Conservation (phyloP, 768 basidiomycete genomes). For the Mycena floridula region DNA sequence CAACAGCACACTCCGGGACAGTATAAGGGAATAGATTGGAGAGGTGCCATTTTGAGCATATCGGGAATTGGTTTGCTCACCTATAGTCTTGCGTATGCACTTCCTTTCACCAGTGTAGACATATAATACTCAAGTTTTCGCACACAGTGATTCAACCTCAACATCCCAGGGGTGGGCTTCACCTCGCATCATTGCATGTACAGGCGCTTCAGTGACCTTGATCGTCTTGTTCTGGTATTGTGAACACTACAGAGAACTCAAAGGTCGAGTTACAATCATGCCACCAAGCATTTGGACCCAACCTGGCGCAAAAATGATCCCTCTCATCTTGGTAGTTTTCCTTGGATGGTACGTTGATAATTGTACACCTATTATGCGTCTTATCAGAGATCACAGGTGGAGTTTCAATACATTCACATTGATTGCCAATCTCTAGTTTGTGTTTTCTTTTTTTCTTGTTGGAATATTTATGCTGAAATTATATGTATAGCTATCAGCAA, state of each 20-base stretch:
- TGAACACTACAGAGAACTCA: conserved; percentile 17
- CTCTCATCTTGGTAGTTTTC: conserved; percentile 18
- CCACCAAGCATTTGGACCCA: conserved; percentile 22
- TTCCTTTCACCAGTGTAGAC: too few relatives aligned
- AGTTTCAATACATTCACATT: conserved; percentile 22
- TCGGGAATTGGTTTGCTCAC: conserved; percentile 20
- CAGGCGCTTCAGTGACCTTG: conserved; percentile 14
- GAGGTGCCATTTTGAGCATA: conserved; percentile 20
- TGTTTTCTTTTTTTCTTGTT: conserved; percentile 1
- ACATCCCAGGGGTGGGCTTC: conserved; percentile 21
- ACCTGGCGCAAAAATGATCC: conserved; percentile 17
- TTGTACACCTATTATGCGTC: too few relatives aligned
- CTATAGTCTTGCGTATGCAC: conserved; percentile 19
- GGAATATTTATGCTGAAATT: neutral
- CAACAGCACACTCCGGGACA: conserved; percentile 10
- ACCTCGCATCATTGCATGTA: conserved; percentile 17
- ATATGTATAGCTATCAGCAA: conserved; percentile 22
- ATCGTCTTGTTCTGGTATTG: conserved; percentile 15
- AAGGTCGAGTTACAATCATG: conserved; percentile 14
- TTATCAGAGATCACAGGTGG: conserved; percentile 11
- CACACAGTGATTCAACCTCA: conserved; percentile 17
- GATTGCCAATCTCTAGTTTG: conserved; percentile 18
- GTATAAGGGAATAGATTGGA: conserved; percentile 23
- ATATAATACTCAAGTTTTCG: neutral
- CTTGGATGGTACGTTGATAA: conserved; percentile 13